Evolutionary conservation across 805 yeast genomes (phyloP).

Genomic region (Saccharomycopsis capsularis): DNA sequence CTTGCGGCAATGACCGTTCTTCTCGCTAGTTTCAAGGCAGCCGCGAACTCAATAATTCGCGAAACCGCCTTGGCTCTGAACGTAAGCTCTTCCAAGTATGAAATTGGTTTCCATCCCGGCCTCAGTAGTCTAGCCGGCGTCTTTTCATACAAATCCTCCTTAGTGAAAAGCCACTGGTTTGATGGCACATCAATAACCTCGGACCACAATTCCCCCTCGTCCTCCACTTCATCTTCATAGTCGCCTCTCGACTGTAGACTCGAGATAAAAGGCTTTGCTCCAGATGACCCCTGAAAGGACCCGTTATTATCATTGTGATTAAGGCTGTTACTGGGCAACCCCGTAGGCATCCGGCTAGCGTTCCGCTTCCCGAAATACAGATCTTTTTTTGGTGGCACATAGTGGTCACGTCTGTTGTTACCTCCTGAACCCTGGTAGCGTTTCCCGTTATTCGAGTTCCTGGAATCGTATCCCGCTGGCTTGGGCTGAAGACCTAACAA

Average conservation of each 20-base stretch:
- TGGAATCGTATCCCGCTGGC: not conserved
- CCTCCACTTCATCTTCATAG: not conserved
- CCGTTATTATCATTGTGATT: not conserved
- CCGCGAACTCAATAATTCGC: conserved; percentile 13
- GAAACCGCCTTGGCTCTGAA: conserved; percentile 13
- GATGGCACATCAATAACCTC: conserved; percentile 18
- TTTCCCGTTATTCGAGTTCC: no score
- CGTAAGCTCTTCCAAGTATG: conserved; percentile 8
- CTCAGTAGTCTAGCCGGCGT: conserved; percentile 14
- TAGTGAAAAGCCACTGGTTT: conserved; percentile 19
- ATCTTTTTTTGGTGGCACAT: not conserved
- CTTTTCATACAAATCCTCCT: conserved; percentile 14
- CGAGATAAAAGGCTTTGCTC: no score
- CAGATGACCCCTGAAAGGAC: not conserved
- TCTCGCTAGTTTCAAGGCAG: conserved; percentile 5
- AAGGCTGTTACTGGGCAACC: not conserved
- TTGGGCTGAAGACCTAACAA: not conserved
- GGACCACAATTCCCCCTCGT: conserved; percentile 19
- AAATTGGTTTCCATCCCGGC: not conserved
- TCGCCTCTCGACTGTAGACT: not conserved
- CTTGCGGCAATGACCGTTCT: conserved; percentile 18
- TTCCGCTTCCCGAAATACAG: not conserved
- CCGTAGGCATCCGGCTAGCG: not conserved
- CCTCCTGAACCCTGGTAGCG: not conserved
- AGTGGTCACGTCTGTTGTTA: not conserved